These are phyloP conservation scores for Trichoderma polysporum DNA, from an alignment of 2,329 filamentous ascomycete genomes.

Conservation along the genomic window DNA sequence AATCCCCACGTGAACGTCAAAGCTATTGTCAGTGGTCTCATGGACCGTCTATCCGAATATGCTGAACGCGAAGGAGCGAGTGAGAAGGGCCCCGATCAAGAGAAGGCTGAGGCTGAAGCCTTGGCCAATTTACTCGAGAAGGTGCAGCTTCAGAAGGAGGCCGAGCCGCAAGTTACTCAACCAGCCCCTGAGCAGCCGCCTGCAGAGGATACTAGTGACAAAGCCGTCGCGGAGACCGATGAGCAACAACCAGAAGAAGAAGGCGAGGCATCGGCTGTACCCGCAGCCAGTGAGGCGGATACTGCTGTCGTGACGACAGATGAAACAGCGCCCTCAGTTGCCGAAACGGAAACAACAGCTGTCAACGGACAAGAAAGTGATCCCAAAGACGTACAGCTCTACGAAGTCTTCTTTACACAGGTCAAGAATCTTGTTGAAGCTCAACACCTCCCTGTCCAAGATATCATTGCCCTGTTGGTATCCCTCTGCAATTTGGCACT, in stretches of 20 bases:
- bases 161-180: slow-evolving; percentile 23
- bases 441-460: slow-evolving; percentile 87
- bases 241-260: slow-evolving; percentile 27
- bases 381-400: slow-evolving; percentile 74
- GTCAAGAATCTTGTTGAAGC: slow-evolving; percentile 91
- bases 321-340: slow-evolving; percentile 34
- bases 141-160: slow-evolving; percentile 65
- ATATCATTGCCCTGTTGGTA: slow-evolving; percentile 90
- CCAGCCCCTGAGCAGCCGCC: slow-evolving; percentile 26
- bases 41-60: slow-evolving; percentile 94
- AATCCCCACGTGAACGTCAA: slow-evolving; percentile 98
- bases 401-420: slow-evolving; percentile 96
- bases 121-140: slow-evolving; percentile 75
- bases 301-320: slow-evolving; percentile 26
- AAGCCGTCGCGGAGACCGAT: neutral
- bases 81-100: slow-evolving; percentile 67
- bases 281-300: slow-evolving; percentile 27
- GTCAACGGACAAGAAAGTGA: slow-evolving; percentile 46
- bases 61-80: slow-evolving; percentile 83
- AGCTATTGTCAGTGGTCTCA: slow-evolving; percentile 93
- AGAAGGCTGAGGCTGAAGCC: slow-evolving; percentile 81
- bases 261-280: slow-evolving; percentile 27
- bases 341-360: slow-evolving; percentile 45
- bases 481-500: slow-evolving; percentile 90
- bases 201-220: slow-evolving; percentile 33